A percentile compares a stretch with the other conserved stretches of the same genome.
phyloP scores from a whole-genome alignment of 306 rosid species.

The peach (Prunus persica) region DNA sequence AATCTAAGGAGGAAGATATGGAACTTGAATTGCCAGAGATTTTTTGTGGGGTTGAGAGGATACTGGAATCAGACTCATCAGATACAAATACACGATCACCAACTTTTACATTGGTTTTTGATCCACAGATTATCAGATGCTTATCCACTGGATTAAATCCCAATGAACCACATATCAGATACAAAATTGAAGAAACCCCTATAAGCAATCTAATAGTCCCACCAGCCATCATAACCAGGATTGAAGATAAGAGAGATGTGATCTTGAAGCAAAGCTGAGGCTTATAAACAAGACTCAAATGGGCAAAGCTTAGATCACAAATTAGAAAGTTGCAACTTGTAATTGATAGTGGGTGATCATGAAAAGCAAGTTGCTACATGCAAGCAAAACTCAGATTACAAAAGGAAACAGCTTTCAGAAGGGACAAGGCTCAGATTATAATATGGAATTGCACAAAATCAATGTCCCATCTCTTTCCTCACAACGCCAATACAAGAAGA shows the following conservation, averaged over 20 bases:
- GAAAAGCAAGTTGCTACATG: neutral
- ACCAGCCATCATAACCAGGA: conserved; percentile 23
- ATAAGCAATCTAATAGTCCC: conserved; percentile 18
- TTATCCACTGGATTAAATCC: conserved; percentile 32
- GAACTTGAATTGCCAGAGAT: conserved; percentile 25
- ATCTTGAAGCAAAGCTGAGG: neutral
- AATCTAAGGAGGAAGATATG: conserved; percentile 27
- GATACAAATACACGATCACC: conserved; percentile 45
- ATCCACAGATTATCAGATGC: conserved; percentile 62
- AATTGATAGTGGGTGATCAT: no score
- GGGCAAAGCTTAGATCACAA: no score
- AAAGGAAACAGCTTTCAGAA: neutral
- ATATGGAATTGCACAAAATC: neutral
- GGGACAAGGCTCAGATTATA: neutral
- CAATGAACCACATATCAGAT: conserved; percentile 32
- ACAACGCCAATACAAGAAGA: neutral
- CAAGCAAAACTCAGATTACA: neutral
- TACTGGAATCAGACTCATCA: conserved; percentile 36
- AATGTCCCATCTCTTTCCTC: neutral
- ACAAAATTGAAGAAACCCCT: conserved; percentile 33
- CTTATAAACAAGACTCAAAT: neutral
- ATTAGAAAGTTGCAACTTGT: neutral
- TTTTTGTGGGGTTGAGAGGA: conserved; percentile 37
- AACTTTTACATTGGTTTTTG: conserved; percentile 33
- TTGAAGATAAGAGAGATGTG: neutral